These are phyloP conservation scores for Persicaria maculosa DNA, from an alignment of 148 eudicot genomes.

Conservation along the genomic window DNA sequence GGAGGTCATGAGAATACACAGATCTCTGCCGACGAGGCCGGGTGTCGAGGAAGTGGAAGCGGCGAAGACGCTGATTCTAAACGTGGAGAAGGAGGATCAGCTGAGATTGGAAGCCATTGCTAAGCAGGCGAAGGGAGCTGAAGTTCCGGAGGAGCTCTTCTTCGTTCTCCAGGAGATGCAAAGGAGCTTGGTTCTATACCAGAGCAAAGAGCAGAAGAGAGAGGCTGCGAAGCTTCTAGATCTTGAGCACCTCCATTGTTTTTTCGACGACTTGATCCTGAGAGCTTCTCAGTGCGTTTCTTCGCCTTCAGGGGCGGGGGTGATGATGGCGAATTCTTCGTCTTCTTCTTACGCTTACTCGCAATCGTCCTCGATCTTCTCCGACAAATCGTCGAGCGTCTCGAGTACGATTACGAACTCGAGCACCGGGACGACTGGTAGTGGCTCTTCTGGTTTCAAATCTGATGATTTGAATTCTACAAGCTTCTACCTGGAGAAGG, in stretches of 20 bases:
- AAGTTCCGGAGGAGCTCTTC: slow-evolving; percentile 58
- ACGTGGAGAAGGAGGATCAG: slow-evolving; percentile 55
- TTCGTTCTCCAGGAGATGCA: slow-evolving; percentile 59
- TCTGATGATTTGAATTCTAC: slow-evolving; percentile 19
- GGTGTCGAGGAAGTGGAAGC: slow-evolving; percentile 68
- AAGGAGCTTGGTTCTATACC: slow-evolving; percentile 33
- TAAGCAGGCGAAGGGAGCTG: slow-evolving; percentile 27
- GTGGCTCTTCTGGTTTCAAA: slow-evolving; percentile 9
- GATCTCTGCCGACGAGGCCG: slow-evolving; percentile 50
- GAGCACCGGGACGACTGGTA: neutral
- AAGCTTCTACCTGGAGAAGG: slow-evolving; percentile 29
- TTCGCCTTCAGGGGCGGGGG: slow-evolving; percentile 1
- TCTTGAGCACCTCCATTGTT: slow-evolving; percentile 49
- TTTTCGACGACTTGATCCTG: slow-evolving; percentile 75
- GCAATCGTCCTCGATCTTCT: neutral
- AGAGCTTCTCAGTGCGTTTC: slow-evolving; percentile 60
- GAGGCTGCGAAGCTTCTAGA: slow-evolving; percentile 61
- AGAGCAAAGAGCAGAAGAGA: slow-evolving; percentile 53
- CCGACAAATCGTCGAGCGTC: too few species aligned
- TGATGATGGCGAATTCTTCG: too few species aligned
- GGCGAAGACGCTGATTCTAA: slow-evolving; percentile 44
- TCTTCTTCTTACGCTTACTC: neutral
- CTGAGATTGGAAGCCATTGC: slow-evolving; percentile 47
- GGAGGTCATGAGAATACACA: slow-evolving; percentile 56
- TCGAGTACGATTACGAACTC: too few species aligned